These are phyloP conservation scores for Kluyveromyces sp. DNA, from an alignment of 1,139 yeast genomes.

Conservation along the genomic window DNA sequence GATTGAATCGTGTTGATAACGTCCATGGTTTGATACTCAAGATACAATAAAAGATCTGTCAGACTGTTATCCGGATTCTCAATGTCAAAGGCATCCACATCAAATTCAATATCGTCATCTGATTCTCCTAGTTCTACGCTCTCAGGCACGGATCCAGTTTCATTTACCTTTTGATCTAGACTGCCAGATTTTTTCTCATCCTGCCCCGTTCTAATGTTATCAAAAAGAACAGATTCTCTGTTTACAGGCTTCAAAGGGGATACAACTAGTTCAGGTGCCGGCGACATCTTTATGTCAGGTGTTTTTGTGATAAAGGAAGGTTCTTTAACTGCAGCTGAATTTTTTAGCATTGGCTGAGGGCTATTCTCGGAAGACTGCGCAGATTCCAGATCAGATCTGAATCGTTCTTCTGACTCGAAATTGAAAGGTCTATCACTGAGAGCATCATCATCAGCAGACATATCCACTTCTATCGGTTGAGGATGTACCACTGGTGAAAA, in stretches of 20 bases:
- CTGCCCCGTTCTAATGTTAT: not conserved
- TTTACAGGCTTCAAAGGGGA: slow-evolving; percentile 5
- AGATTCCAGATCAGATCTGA: not conserved
- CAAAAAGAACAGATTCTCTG: not conserved
- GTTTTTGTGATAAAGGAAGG: not conserved
- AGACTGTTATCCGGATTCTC: slow-evolving; percentile 84
- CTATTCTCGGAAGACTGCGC: not conserved
- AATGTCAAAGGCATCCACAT: slow-evolving; percentile 68
- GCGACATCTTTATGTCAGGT: not conserved
- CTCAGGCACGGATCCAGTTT: not conserved
- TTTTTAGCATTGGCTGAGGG: not conserved
- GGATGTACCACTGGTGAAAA: slow-evolving; percentile 1
- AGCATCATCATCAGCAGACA: not conserved
- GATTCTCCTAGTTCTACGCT: not conserved
- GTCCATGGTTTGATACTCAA: slow-evolving; percentile 90
- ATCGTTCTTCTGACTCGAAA: slow-evolving; percentile 1
- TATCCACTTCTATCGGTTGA: slow-evolving; percentile 1
- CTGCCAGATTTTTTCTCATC: not conserved
- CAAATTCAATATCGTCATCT: slow-evolving; percentile 37
- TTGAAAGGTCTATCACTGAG: slow-evolving; percentile 6
- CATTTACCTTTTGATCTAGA: not conserved
- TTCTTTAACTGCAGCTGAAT: not conserved
- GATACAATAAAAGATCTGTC: slow-evolving; percentile 72
- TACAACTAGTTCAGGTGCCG: not conserved
- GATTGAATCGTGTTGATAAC: slow-evolving; percentile 88